Evolutionary conservation across 2,329 filamentous ascomycete species (phyloP).

Genomic region (Neofusicoccum umdonicola): DNA sequence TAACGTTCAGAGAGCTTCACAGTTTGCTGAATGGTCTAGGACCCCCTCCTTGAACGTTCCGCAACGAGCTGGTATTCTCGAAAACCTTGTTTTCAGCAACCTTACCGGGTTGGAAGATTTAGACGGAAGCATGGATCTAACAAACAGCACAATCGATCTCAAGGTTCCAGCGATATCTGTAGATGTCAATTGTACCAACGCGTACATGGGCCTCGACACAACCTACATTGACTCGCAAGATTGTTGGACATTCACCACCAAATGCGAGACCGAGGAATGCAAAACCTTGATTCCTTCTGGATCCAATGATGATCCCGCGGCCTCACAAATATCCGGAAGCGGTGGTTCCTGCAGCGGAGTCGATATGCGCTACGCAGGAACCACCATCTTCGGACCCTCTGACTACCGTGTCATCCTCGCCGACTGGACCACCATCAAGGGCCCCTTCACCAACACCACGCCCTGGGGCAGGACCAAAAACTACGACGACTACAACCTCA

Average conservation of each 20-base stretch:
- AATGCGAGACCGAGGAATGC: neutral
- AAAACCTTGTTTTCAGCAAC: constrained; percentile 1
- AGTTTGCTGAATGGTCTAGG: neutral
- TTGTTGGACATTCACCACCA: neutral
- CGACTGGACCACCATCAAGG: neutral
- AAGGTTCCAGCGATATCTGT: neutral
- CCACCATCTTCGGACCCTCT: neutral
- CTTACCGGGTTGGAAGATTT: neutral
- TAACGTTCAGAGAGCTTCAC: neutral
- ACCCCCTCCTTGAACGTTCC: neutral
- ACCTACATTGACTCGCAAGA: neutral
- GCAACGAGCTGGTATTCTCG: neutral
- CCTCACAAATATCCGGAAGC: neutral
- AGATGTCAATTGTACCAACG: neutral
- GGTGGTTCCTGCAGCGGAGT: neutral
- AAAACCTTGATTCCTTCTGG: neutral
- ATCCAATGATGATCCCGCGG: neutral
- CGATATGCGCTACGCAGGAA: neutral
- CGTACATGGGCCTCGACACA: neutral
- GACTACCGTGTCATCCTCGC: neutral
- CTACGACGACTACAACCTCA: neutral
- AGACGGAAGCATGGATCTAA: neutral
- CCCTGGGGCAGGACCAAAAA: neutral
- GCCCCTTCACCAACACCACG: neutral
- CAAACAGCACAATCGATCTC: neutral